A percentile compares a stretch with the other conserved stretches of the same genome.
phyloP scores from a whole-genome alignment of 208 protist genomes.

The Borovskyia barvae region DNA sequence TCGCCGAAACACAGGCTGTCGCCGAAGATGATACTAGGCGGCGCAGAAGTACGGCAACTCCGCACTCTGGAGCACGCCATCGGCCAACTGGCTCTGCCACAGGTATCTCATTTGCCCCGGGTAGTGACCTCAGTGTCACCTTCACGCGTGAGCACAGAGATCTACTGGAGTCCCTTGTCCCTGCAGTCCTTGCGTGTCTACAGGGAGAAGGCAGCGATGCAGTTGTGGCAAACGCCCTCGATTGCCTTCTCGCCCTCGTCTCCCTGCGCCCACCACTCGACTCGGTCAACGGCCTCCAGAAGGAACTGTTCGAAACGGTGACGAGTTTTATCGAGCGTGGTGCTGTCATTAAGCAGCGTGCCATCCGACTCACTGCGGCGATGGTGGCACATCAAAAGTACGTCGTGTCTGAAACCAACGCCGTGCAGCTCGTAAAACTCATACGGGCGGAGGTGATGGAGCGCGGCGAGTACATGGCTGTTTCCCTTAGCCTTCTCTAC shows the following conservation, averaged over 20 bases:
- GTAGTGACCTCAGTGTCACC: constrained; percentile 48
- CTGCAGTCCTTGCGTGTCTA: constrained; percentile 73
- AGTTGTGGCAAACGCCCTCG: constrained; percentile 83
- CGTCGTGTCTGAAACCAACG: constrained; percentile 56
- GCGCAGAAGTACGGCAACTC: too few relatives aligned
- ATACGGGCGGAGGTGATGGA: constrained; percentile 79
- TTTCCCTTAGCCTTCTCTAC: constrained; percentile 81
- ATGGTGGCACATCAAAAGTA: constrained; percentile 77
- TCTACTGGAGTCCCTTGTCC: constrained; percentile 75
- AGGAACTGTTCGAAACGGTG: constrained; percentile 67
- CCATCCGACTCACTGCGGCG: constrained; percentile 79
- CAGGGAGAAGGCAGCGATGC: constrained; percentile 88
- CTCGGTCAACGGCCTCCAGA: constrained; percentile 51
- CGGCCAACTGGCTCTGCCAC: too few relatives aligned
- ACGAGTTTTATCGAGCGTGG: constrained; percentile 79
- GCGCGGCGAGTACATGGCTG: constrained; percentile 76
- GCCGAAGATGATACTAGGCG: constrained; percentile 18
- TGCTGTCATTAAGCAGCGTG: constrained; percentile 85
- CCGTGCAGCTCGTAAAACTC: constrained; percentile 56
- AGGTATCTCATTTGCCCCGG: constrained; percentile 6
- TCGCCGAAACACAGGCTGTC: constrained; percentile 54
- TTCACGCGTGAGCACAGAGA: constrained; percentile 77
- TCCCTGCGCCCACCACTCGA: constrained; percentile 75
- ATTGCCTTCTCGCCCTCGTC: constrained; percentile 81
- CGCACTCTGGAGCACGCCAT: too few relatives aligned